Conservation (phyloP, 2,329 filamentous ascomycete genomes). For the Xylariaceae sp. region DNA sequence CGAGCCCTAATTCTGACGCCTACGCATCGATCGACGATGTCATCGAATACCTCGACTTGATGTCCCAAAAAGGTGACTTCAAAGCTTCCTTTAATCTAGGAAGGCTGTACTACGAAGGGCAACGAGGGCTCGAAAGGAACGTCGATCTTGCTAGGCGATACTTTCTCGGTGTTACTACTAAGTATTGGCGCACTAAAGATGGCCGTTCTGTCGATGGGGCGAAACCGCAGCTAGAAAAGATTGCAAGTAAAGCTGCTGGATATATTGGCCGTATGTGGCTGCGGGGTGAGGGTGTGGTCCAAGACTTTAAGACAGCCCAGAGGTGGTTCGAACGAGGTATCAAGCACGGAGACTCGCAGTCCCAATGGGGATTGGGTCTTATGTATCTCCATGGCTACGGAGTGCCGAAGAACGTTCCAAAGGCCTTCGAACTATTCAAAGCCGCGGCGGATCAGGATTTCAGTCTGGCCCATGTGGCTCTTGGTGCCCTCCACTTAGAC, state of each 20-base stretch:
- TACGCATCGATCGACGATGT: slow-evolving; percentile 92
- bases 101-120: slow-evolving; percentile 87
- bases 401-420: slow-evolving; percentile 68
- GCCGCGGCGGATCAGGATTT: slow-evolving; percentile 83
- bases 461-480: slow-evolving; percentile 78
- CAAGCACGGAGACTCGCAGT: slow-evolving; percentile 77
- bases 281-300: slow-evolving; percentile 82
- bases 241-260: slow-evolving; percentile 82
- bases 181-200: slow-evolving; percentile 78
- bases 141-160: slow-evolving; percentile 78
- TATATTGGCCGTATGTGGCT: slow-evolving; percentile 90
- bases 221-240: slow-evolving; percentile 74
- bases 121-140: slow-evolving; percentile 75
- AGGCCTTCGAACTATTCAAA: slow-evolving; percentile 78
- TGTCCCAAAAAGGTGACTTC: slow-evolving; percentile 88
- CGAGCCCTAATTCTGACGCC: slow-evolving; percentile 76
- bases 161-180: slow-evolving; percentile 78
- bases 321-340: slow-evolving; percentile 86
- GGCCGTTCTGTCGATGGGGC: slow-evolving; percentile 76
- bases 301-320: slow-evolving; percentile 77
- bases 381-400: slow-evolving; percentile 84
- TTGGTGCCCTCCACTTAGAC: slow-evolving; percentile 85
- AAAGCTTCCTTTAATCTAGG: slow-evolving; percentile 87
- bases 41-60: slow-evolving; percentile 89
- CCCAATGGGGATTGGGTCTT: slow-evolving; percentile 82